Conservation (phyloP, 192 early-diverging fungal genomes). For the Piromyces sp. region DNA sequence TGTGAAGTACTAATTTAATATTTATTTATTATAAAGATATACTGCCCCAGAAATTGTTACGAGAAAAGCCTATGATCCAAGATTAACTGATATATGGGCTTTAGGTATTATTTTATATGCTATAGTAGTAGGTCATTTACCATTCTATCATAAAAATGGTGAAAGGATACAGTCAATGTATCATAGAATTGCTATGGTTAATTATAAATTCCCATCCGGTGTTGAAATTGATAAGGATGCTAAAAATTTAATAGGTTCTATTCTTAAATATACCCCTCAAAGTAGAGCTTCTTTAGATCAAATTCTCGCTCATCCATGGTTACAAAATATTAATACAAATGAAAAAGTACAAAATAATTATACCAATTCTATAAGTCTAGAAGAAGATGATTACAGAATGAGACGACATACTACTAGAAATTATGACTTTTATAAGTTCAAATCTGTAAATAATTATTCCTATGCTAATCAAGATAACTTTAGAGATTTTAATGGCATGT, state of each 20-base stretch:
- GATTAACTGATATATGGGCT: constrained; percentile 25
- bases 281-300: not conserved
- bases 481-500: not conserved
- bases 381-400: not conserved
- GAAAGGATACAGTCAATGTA: constrained; percentile 28
- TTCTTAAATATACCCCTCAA: not conserved
- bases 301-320: not conserved
- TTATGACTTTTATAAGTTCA: not conserved
- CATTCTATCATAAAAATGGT: constrained; percentile 13
- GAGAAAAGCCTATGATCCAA: constrained; percentile 43
- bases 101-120: constrained; percentile 22
- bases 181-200: constrained; percentile 39
- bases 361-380: not conserved
- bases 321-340: not conserved
- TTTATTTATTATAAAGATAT: constrained; percentile 13
- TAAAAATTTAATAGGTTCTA: not conserved
- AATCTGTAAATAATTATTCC: not conserved
- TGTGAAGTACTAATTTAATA: too few species aligned
- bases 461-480: not conserved
- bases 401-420: not conserved
- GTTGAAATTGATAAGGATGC: not conserved
- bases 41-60: constrained; percentile 54
- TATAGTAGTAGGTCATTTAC: constrained; percentile 16
- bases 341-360: not conserved
- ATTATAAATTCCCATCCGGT: constrained; percentile 34